These are phyloP conservation scores for Botrytis deweyae DNA, from an alignment of 2,329 filamentous ascomycete species.

Conservation along the genomic window DNA sequence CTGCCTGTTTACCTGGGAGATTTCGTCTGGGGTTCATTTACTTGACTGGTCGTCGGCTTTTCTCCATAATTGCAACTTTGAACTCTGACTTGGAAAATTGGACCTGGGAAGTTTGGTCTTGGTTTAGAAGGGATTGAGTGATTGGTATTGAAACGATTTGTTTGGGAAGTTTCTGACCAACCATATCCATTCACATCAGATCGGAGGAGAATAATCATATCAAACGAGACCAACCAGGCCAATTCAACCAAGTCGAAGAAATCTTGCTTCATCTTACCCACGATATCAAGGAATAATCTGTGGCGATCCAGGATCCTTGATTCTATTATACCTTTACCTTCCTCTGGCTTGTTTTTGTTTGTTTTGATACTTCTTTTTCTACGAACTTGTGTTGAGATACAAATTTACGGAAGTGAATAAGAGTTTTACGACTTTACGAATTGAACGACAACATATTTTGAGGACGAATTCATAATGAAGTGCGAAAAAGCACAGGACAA, in stretches of 20 bases:
- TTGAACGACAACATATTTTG: neutral
- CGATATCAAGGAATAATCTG: constrained; percentile 18
- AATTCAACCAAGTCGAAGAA: neutral
- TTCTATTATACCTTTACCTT: neutral
- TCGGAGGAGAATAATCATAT: neutral
- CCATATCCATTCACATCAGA: constrained; percentile 5
- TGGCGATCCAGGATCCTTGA: neutral
- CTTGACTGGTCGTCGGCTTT: neutral
- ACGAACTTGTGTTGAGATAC: neutral
- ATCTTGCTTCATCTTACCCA: constrained; percentile 3
- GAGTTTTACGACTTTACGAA: neutral
- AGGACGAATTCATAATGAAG: neutral
- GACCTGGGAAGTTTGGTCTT: constrained; percentile 7
- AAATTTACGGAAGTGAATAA: neutral
- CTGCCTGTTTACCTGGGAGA: neutral
- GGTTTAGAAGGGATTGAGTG: neutral
- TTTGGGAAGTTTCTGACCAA: neutral
- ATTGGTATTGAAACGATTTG: constrained; percentile 6
- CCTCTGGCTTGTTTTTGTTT: neutral
- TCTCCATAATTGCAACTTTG: neutral
- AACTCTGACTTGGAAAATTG: neutral
- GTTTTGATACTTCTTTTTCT: neutral
- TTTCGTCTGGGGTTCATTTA: neutral
- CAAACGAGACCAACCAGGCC: neutral
- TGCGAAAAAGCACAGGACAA: neutral